phyloP scores from a whole-genome alignment of 306 rosid species.

The Pachyrhizus erosus region DNA sequence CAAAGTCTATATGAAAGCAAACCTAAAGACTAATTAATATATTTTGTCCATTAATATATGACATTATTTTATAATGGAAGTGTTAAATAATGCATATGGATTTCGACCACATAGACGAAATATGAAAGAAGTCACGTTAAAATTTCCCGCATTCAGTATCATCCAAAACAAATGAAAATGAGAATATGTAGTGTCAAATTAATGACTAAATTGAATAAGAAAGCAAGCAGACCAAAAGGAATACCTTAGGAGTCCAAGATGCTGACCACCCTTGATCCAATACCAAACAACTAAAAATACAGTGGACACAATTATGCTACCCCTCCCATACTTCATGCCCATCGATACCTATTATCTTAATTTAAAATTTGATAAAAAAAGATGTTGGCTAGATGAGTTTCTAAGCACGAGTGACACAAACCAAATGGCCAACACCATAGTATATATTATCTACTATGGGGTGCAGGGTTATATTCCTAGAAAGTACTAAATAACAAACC shows the following conservation, averaged over 20 bases:
- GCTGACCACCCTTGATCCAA: neutral
- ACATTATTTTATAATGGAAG: neutral
- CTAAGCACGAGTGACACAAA: neutral
- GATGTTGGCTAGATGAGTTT: constrained; percentile 8
- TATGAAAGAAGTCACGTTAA: neutral
- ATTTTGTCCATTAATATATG: neutral
- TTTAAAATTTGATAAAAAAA: neutral
- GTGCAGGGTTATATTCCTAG: neutral
- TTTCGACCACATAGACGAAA: neutral
- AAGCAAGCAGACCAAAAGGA: constrained; percentile 1
- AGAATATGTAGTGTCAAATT: neutral
- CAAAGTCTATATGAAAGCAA: neutral
- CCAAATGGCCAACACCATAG: neutral
- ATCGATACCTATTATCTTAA: constrained; percentile 3
- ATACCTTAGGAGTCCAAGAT: constrained; percentile 1
- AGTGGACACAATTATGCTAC: neutral
- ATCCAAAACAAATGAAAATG: constrained; percentile 26
- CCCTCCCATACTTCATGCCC: constrained; percentile 18
- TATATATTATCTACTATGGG: neutral
- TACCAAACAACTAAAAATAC: neutral
- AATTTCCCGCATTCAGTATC: neutral
- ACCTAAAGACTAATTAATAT: neutral
- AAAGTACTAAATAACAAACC: constrained; percentile 19
- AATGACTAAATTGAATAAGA: neutral
- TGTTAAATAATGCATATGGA: neutral